Evolutionary conservation across 495 filamentous ascomycete species (phyloP).

Genomic region (Neurospora pannonica): DNA sequence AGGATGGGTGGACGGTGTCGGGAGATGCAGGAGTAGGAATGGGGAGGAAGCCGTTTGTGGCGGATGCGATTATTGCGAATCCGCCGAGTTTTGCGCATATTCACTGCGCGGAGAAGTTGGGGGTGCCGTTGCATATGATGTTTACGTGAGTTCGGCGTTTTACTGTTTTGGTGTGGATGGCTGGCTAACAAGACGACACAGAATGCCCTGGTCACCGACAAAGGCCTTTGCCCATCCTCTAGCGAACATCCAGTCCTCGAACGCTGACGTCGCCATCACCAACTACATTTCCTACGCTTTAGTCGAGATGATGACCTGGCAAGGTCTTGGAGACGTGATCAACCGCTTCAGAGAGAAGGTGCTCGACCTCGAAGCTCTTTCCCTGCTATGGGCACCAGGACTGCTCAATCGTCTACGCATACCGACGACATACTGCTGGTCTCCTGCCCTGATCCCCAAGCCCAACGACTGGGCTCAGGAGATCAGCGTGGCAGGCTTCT

Average conservation of each 20-base stretch:
- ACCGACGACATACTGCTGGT: slow-evolving; percentile 59
- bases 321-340: slow-evolving; percentile 55
- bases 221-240: slow-evolving; percentile 60
- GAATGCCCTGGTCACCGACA: slow-evolving; percentile 54
- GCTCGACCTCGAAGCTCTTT: slow-evolving; percentile 51
- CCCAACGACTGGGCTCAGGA: slow-evolving; percentile 54
- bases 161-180: background rate
- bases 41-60: slow-evolving; percentile 44
- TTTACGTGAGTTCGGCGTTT: slow-evolving; percentile 31
- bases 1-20: background rate
- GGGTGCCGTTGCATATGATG: slow-evolving; percentile 58
- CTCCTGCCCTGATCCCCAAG: slow-evolving; percentile 54
- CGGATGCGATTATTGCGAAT: slow-evolving; percentile 64
- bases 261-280: slow-evolving; percentile 46
- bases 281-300: slow-evolving; percentile 69
- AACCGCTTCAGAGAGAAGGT: slow-evolving; percentile 53
- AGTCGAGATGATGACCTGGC: slow-evolving; percentile 60
- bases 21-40: slow-evolving; percentile 9
- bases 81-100: slow-evolving; percentile 59
- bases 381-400: slow-evolving; percentile 56
- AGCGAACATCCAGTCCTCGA: slow-evolving; percentile 53
- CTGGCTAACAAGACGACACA: background rate
- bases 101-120: slow-evolving; percentile 55
- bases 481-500: slow-evolving; percentile 55
- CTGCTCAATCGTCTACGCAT: slow-evolving; percentile 51